Percentiles rank a stretch among this genome's conserved stretches.
These are phyloP conservation scores for Dendrocalamus sinicus DNA, from an alignment of 176 grass and related monocot species.

Conservation along the genomic window DNA sequence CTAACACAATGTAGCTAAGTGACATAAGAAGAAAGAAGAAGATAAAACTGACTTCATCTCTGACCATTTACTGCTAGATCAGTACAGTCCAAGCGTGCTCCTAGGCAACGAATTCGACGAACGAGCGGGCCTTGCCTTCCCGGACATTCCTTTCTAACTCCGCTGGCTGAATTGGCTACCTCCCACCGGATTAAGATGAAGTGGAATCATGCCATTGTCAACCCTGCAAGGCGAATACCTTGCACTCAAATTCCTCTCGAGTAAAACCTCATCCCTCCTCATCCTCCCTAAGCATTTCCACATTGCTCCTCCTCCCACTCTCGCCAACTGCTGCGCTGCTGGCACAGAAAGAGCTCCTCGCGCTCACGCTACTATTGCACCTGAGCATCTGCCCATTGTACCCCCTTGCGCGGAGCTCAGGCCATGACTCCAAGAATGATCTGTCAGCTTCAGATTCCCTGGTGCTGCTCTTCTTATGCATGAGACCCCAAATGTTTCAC, in stretches of 20 bases:
- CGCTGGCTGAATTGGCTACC: conserved; percentile 42
- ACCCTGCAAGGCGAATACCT: conserved; percentile 51
- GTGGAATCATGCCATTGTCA: conserved; percentile 47
- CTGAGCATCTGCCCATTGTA: conserved; percentile 66
- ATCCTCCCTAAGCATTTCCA: conserved; percentile 56
- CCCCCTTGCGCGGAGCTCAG: conserved; percentile 40
- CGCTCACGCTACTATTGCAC: conserved; percentile 78
- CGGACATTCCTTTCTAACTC: conserved; percentile 45
- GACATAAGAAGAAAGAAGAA: not conserved
- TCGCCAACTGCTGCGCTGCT: conserved; percentile 22
- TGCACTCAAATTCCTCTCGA: conserved; percentile 71
- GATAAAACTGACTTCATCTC: not conserved
- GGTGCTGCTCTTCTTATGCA: conserved; percentile 60
- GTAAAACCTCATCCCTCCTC: conserved; percentile 66
- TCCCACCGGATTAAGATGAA: conserved; percentile 48
- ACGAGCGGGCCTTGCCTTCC: conserved; percentile 46
- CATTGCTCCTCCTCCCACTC: conserved; percentile 62
- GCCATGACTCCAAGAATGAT: not conserved
- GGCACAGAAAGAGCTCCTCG: conserved; percentile 60
- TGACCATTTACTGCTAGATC: conserved; percentile 12
- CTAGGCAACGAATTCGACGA: conserved; percentile 35
- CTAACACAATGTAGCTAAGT: conserved; percentile 35
- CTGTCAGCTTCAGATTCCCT: conserved; percentile 48
- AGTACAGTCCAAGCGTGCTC: conserved; percentile 58
- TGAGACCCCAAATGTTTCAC: conserved; percentile 81